These are phyloP conservation scores for Thalassiosira profunda DNA, from an alignment of 108 stramenopile genomes.

Conservation along the genomic window DNA sequence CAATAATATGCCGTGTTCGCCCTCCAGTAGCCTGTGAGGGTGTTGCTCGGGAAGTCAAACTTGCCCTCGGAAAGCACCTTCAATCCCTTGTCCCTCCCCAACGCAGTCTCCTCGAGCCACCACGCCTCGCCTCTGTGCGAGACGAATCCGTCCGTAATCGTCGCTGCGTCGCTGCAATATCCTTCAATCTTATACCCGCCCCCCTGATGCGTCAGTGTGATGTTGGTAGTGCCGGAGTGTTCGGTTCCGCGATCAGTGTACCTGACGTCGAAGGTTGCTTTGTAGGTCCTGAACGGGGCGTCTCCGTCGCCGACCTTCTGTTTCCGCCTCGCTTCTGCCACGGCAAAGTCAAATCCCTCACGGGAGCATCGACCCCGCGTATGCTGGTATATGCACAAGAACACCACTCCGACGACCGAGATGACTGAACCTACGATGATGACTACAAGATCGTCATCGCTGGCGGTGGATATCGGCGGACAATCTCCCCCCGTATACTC, in stretches of 20 bases:
- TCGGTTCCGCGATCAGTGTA: slow-evolving; percentile 19
- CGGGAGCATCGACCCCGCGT: background rate
- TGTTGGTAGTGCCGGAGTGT: background rate
- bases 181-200: slow-evolving; percentile 22
- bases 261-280: slow-evolving; percentile 8
- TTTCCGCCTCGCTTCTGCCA: slow-evolving; percentile 19
- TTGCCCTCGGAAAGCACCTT: slow-evolving; percentile 23
- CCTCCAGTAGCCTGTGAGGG: slow-evolving; percentile 26
- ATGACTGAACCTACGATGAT: too few species aligned
- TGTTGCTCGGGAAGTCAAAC: slow-evolving; percentile 28
- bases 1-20: slow-evolving; percentile 30
- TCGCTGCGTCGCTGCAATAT: slow-evolving; percentile 17
- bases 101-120: slow-evolving; percentile 29
- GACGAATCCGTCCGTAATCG: slow-evolving; percentile 17
- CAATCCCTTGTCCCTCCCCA: slow-evolving; percentile 23
- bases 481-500: too few species aligned
- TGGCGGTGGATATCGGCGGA: too few species aligned
- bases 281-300: slow-evolving; percentile 16
- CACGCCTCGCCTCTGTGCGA: slow-evolving; percentile 22
- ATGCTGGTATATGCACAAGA: too few species aligned
- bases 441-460: too few species aligned
- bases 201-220: slow-evolving; percentile 2
- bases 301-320: background rate
- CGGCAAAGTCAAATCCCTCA: slow-evolving; percentile 6
- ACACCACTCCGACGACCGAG: too few species aligned